phyloP scores from a whole-genome alignment of 23 red algal genomes.

The Gracilaria caudata region DNA sequence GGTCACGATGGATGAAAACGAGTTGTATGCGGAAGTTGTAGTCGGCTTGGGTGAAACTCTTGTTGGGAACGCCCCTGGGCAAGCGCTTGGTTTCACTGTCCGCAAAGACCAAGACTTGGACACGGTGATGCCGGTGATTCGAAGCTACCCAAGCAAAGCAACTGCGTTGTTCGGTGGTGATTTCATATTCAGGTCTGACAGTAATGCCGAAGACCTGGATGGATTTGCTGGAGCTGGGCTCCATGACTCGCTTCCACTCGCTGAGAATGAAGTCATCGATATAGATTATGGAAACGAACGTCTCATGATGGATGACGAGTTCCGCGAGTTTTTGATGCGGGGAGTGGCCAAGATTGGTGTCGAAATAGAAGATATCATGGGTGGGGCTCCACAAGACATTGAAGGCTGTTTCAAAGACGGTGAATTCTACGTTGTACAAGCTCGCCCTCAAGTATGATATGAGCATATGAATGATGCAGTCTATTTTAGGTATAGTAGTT shows the following conservation, averaged over 20 bases:
- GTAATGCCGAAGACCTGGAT: conserved; percentile 79
- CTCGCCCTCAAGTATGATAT: conserved; percentile 83
- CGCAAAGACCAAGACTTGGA: conserved; percentile 44
- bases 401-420: conserved; percentile 87
- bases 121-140: conserved; percentile 34
- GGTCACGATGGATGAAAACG: conserved; percentile 34
- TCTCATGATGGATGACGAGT: conserved; percentile 55
- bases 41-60: conserved; percentile 70
- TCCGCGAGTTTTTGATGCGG: conserved; percentile 36
- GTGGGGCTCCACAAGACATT: conserved; percentile 66
- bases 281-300: conserved; percentile 56
- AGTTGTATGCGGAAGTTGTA: conserved; percentile 66
- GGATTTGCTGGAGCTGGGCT: conserved; percentile 83
- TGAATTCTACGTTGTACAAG: conserved; percentile 82
- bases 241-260: conserved; percentile 54
- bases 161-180: conserved; percentile 53
- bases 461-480: neutral
- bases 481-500: neutral
- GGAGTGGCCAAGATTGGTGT: conserved; percentile 39
- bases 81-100: conserved; percentile 66
- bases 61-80: conserved; percentile 74
- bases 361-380: conserved; percentile 58
- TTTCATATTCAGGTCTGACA: conserved; percentile 76
- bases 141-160: conserved; percentile 54
- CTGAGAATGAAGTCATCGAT: conserved; percentile 12